Conservation (phyloP, 2,329 filamentous ascomycete genomes). For the Botryotinia calthae region DNA sequence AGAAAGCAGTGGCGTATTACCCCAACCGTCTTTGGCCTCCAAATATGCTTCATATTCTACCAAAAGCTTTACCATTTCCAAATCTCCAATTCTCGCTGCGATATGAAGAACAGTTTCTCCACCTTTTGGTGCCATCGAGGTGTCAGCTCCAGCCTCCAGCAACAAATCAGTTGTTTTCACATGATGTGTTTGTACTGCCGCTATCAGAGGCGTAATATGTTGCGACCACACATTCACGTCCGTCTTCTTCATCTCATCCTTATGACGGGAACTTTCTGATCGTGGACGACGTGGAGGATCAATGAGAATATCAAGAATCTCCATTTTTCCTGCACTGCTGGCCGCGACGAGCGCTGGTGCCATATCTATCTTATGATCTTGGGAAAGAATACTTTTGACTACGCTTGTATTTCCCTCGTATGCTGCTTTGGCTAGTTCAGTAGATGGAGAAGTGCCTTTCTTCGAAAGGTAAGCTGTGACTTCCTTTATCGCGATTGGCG, state of each 20-base stretch:
- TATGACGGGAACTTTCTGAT: slow-evolving; percentile 4
- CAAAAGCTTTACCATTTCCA: slow-evolving; percentile 23
- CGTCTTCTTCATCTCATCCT: slow-evolving; percentile 4
- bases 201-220: slow-evolving; percentile 26
- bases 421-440: slow-evolving; percentile 22
- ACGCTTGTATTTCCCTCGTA: slow-evolving; percentile 16
- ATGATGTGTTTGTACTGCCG: slow-evolving; percentile 27
- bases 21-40: slow-evolving; percentile 20
- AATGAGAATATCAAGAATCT: slow-evolving; percentile 25
- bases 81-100: slow-evolving; percentile 24
- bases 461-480: slow-evolving; percentile 23
- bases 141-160: slow-evolving; percentile 26
- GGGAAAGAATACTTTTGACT: slow-evolving; percentile 19
- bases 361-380: slow-evolving; percentile 23
- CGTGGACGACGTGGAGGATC: slow-evolving; percentile 16
- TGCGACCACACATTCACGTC: slow-evolving; percentile 24
- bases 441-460: slow-evolving; percentile 10
- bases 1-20: slow-evolving; percentile 26
- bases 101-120: slow-evolving; percentile 23
- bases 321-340: slow-evolving; percentile 22
- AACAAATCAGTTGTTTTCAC: slow-evolving; percentile 25
- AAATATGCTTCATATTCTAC: slow-evolving; percentile 23
- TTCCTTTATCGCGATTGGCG: slow-evolving; percentile 20
- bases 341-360: slow-evolving; percentile 27
- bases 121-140: slow-evolving; percentile 22